phyloP scores from a whole-genome alignment of 2,329 filamentous ascomycete genomes.

The Trichoderma lentiforme region DNA sequence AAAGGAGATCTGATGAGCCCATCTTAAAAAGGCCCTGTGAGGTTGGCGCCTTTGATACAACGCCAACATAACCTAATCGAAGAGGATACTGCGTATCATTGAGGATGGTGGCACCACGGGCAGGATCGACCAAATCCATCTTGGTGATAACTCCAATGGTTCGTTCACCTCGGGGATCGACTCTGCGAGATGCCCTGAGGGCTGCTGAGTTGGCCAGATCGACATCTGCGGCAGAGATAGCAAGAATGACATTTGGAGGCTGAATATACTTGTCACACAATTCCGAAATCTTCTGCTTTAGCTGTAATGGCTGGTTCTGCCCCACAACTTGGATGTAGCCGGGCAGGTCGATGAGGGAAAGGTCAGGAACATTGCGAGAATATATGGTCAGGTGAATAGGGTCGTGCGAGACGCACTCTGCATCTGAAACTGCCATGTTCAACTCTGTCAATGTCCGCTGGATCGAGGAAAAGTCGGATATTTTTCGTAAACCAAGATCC shows the following conservation, averaged over 20 bases:
- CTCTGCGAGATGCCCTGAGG: conserved; percentile 80
- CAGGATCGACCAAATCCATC: conserved; percentile 92
- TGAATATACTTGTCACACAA: conserved; percentile 99
- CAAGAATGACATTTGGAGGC: conserved; percentile 90
- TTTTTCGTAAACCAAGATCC: conserved; percentile 80
- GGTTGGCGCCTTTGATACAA: conserved; percentile 77
- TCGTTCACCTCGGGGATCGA: conserved; percentile 89
- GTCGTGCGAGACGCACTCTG: conserved; percentile 91
- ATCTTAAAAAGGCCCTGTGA: conserved; percentile 76
- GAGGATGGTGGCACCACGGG: conserved; percentile 73
- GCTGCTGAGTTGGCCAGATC: conserved; percentile 96
- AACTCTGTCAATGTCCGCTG: conserved; percentile 93
- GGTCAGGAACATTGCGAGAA: conserved; percentile 89
- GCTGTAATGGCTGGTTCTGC: conserved; percentile 80
- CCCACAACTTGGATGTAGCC: conserved; percentile 97
- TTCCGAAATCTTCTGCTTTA: conserved; percentile 94
- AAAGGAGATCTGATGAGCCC: conserved; percentile 73
- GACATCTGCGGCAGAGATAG: conserved; percentile 95
- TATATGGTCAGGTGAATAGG: conserved; percentile 95
- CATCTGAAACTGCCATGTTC: conserved; percentile 86
- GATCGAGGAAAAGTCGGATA: conserved; percentile 88
- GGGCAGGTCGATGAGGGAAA: conserved; percentile 92
- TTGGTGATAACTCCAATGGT: conserved; percentile 99
- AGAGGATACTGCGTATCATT: conserved; percentile 90
- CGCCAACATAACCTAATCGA: conserved; percentile 92